Evolutionary conservation across 2,329 filamentous ascomycete species (phyloP).

Genomic region (Monosporascus sp.): DNA sequence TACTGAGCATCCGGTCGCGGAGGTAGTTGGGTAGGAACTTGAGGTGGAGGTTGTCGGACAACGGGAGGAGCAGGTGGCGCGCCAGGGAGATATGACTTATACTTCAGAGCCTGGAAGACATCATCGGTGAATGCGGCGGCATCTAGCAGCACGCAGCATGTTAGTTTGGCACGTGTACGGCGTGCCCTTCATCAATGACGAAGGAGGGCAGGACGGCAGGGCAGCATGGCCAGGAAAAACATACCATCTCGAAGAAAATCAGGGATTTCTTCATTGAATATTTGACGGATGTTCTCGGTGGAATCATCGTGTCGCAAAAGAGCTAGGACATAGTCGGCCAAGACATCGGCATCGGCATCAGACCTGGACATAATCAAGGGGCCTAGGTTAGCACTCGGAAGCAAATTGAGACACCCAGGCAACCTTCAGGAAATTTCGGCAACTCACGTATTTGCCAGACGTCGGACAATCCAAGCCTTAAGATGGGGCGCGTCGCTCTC

Average conservation of each 20-base stretch:
- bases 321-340: constrained; percentile 80
- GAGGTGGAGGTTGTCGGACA: constrained; percentile 8
- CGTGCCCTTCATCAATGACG: background rate
- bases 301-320: constrained; percentile 66
- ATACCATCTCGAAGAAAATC: constrained; percentile 47
- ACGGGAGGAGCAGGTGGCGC: constrained; percentile 37
- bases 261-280: constrained; percentile 66
- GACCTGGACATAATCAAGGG: constrained; percentile 45
- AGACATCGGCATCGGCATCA: constrained; percentile 74
- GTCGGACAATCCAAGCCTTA: constrained; percentile 73
- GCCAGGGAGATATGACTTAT: constrained; percentile 56
- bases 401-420: constrained; percentile 1
- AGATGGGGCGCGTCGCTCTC: constrained; percentile 58
- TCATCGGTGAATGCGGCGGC: constrained; percentile 62
- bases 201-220: background rate
- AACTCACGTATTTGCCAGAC: constrained; percentile 67
- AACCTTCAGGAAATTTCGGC: constrained; percentile 8
- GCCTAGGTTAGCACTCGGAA: constrained; percentile 3
- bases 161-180: constrained; percentile 3
- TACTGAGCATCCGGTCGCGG: constrained; percentile 8
- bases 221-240: background rate
- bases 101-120: constrained; percentile 60
- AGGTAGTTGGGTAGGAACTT: constrained; percentile 8
- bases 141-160: constrained; percentile 31
- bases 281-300: constrained; percentile 55